Percentiles rank a stretch among this genome's conserved stretches.
These are phyloP conservation scores for Fraxinus ornus DNA, from an alignment of 305 asterid genomes.

Conservation along the genomic window DNA sequence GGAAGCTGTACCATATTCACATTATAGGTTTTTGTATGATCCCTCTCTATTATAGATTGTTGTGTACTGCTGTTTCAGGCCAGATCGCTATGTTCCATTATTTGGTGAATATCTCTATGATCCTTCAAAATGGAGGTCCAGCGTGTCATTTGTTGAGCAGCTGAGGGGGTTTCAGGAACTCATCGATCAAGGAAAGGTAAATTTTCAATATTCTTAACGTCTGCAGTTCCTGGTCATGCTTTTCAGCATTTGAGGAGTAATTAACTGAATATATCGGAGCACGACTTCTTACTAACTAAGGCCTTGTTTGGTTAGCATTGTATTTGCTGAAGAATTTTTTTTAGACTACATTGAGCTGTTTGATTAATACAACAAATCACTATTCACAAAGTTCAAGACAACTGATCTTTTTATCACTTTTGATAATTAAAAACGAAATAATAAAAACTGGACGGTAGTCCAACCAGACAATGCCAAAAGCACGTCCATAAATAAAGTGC, in stretches of 20 bases:
- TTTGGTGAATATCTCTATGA: conserved; percentile 76
- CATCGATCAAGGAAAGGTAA: conserved; percentile 86
- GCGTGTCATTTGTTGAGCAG: conserved; percentile 76
- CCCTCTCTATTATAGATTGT: background rate
- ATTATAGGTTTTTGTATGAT: background rate
- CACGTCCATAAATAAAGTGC: background rate
- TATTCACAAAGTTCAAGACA: background rate
- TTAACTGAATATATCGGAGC: background rate
- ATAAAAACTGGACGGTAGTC: background rate
- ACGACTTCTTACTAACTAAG: background rate
- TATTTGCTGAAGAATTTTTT: background rate
- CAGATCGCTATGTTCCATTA: conserved; percentile 82
- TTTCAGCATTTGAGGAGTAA: conserved; percentile 12
- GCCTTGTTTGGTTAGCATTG: background rate
- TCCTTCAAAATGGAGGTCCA: conserved; percentile 78
- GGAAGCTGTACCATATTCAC: background rate
- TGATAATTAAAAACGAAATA: background rate
- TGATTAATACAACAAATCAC: background rate
- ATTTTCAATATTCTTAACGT: background rate
- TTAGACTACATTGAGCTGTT: background rate
- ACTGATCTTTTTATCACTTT: conserved; percentile 4
- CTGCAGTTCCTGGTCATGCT: conserved; percentile 6
- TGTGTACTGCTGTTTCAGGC: conserved; percentile 52
- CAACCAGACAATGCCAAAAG: background rate
- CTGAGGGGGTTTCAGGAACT: conserved; percentile 77